Percentiles rank a stretch among this genome's conserved stretches.
Evolutionary conservation across 2,329 filamentous ascomycete genomes (phyloP).

Genomic region (Penicillium paneum): DNA sequence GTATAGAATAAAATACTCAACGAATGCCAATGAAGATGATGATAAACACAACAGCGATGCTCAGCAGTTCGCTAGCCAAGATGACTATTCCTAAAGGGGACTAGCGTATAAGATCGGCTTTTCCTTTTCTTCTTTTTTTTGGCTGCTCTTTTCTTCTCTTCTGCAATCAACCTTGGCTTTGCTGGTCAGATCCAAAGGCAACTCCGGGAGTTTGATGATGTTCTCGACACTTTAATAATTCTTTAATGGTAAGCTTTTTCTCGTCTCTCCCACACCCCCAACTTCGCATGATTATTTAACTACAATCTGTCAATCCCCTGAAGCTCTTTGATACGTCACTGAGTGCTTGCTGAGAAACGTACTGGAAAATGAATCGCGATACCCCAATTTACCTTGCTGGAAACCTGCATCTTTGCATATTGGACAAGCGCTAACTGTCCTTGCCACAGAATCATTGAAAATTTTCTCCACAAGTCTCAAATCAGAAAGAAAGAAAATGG

Average conservation of each 20-base stretch:
- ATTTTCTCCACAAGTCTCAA: constrained; percentile 5
- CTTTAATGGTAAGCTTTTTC: constrained; percentile 31
- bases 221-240: constrained; percentile 14
- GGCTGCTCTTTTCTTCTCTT: constrained; percentile 12
- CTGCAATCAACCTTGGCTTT: constrained; percentile 25
- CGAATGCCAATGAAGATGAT: constrained; percentile 6
- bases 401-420: neutral
- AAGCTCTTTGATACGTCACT: constrained; percentile 49
- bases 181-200: constrained; percentile 27
- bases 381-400: neutral
- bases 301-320: constrained; percentile 82
- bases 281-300: constrained; percentile 62
- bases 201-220: neutral
- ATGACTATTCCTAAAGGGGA: constrained; percentile 10
- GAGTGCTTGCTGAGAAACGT: constrained; percentile 45
- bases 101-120: constrained; percentile 16
- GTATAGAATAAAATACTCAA: neutral
- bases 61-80: constrained; percentile 11
- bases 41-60: neutral
- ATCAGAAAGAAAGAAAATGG: constrained; percentile 27
- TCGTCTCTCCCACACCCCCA: neutral
- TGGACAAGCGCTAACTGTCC: constrained; percentile 14
- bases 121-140: constrained; percentile 21
- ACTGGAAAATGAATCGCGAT: constrained; percentile 36
- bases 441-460: constrained; percentile 20